Percentiles rank a stretch among this genome's conserved stretches.
Evolutionary conservation across 2,329 filamentous ascomycete species (phyloP).

Genomic region (Monosporascus sp.): DNA sequence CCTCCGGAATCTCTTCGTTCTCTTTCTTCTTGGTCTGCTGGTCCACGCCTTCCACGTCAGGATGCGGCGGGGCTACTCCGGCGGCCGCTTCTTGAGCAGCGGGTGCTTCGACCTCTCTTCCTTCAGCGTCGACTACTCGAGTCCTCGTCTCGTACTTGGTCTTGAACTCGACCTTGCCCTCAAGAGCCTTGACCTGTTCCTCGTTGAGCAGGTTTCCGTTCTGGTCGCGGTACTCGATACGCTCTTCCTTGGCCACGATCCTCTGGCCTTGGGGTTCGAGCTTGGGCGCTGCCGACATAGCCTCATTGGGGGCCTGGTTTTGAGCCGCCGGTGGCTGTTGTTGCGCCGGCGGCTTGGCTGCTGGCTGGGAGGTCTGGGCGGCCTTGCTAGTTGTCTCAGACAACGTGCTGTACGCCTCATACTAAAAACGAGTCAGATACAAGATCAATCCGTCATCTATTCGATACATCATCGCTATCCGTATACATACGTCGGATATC

Average conservation of each 20-base stretch:
- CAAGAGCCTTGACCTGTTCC: conserved; percentile 75
- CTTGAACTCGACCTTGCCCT: conserved; percentile 92
- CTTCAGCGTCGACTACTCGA: conserved; percentile 71
- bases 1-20: conserved; percentile 28
- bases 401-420: conserved; percentile 40
- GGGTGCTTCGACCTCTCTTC: conserved; percentile 63
- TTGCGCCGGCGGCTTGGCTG: conserved; percentile 15
- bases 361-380: conserved; percentile 20
- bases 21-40: conserved; percentile 48
- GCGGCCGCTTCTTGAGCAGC: conserved; percentile 34
- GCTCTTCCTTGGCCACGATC: conserved; percentile 62
- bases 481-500: conserved; percentile 4
- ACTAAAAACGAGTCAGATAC: conserved; percentile 29
- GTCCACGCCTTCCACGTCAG: conserved; percentile 56
- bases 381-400: conserved; percentile 13
- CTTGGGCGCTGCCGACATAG: conserved; percentile 44
- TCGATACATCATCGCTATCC: conserved; percentile 1
- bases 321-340: conserved; percentile 19
- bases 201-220: conserved; percentile 82
- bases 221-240: conserved; percentile 91
- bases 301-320: conserved; percentile 19
- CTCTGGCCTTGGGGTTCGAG: conserved; percentile 41
- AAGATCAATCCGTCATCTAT: conserved; percentile 12
- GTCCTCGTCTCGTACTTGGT: conserved; percentile 95
- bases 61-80: conserved; percentile 52